Evolutionary conservation across 805 yeast species (phyloP).

Genomic region (Suhomyces sp.): DNA sequence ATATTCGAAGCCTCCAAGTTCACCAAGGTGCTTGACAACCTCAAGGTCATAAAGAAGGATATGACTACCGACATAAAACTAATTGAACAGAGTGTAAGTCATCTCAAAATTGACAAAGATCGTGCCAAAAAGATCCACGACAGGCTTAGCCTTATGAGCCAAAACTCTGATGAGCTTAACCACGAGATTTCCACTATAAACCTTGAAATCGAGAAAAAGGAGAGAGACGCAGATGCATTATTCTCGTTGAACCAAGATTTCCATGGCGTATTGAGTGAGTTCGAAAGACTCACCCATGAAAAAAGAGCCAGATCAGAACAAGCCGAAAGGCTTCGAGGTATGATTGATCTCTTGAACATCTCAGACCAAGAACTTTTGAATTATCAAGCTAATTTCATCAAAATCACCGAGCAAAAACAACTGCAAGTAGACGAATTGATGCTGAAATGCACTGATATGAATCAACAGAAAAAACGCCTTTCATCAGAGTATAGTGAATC

Average conservation of each 20-base stretch:
- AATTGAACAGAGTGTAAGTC: conserved; percentile 74
- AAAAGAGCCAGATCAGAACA: conserved; percentile 47
- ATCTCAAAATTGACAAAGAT: conserved; percentile 67
- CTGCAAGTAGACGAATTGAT: conserved; percentile 11
- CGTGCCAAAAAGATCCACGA: conserved; percentile 60
- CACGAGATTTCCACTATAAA: conserved; percentile 49
- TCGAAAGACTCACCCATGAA: conserved; percentile 55
- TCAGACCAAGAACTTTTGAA: conserved; percentile 28
- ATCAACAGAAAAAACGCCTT: conserved; percentile 15
- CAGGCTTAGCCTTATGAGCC: conserved; percentile 43
- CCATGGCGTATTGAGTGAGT: conserved; percentile 63
- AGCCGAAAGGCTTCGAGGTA: conserved; percentile 46
- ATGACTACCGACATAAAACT: conserved; percentile 72
- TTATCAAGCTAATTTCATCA: conserved; percentile 29
- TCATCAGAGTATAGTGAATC: conserved; percentile 27
- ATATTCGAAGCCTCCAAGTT: conserved; percentile 93
- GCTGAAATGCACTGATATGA: conserved; percentile 9
- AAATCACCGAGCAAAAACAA: conserved; percentile 17
- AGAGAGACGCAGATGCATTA: conserved; percentile 56
- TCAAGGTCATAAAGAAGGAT: conserved; percentile 75
- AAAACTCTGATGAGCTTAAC: conserved; percentile 44
- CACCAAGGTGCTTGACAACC: conserved; percentile 80
- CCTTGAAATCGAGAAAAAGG: conserved; percentile 47
- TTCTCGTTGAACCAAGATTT: conserved; percentile 80
- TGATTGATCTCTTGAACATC: conserved; percentile 47